Conservation (phyloP, 2,329 filamentous ascomycete species). For the Paramyrothecium roridum region DNA sequence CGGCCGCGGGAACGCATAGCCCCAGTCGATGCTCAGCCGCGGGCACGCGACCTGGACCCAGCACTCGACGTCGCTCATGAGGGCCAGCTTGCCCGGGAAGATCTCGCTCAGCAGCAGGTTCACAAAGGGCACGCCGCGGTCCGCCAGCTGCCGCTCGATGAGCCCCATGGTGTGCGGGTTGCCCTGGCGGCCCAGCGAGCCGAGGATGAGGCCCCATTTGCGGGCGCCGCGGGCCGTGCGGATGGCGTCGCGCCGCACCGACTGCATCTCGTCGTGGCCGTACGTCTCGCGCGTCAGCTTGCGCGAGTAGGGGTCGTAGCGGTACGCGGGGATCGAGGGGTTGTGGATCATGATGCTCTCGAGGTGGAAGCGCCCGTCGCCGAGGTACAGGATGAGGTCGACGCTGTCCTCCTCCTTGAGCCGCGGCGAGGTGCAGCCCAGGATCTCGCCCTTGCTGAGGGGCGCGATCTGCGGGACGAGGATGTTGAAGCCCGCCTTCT, state of each 20-base stretch:
- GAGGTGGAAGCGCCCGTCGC: slow-evolving; percentile 91
- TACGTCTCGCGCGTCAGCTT: slow-evolving; percentile 90
- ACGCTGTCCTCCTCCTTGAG: slow-evolving; percentile 57
- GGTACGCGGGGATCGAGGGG: slow-evolving; percentile 82
- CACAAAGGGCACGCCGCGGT: slow-evolving; percentile 73
- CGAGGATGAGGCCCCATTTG: slow-evolving; percentile 95
- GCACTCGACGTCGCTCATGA: slow-evolving; percentile 92
- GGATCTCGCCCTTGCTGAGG: slow-evolving; percentile 88
- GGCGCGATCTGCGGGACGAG: slow-evolving; percentile 91
- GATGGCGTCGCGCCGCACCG: slow-evolving; percentile 75
- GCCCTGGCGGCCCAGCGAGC: slow-evolving; percentile 87
- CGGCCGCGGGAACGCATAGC: slow-evolving; percentile 88
- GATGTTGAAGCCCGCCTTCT: slow-evolving; percentile 80
- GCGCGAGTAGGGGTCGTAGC: slow-evolving; percentile 94
- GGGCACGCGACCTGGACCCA: slow-evolving; percentile 99
- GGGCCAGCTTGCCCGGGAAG: slow-evolving; percentile 89
- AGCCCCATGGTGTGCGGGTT: slow-evolving; percentile 89
- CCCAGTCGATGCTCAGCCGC: slow-evolving; percentile 97
- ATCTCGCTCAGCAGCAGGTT: slow-evolving; percentile 91
- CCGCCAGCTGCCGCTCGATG: slow-evolving; percentile 74
- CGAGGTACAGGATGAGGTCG: slow-evolving; percentile 82
- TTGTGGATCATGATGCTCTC: slow-evolving; percentile 99
- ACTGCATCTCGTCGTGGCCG: slow-evolving; percentile 86
- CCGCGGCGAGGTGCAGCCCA: slow-evolving; percentile 91
- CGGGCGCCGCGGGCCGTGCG: slow-evolving; percentile 68